Percentiles rank a stretch among this genome's conserved stretches.
These are phyloP conservation scores for Termitomyces sp. DNA, from an alignment of 768 basidiomycete species.

Conservation along the genomic window DNA sequence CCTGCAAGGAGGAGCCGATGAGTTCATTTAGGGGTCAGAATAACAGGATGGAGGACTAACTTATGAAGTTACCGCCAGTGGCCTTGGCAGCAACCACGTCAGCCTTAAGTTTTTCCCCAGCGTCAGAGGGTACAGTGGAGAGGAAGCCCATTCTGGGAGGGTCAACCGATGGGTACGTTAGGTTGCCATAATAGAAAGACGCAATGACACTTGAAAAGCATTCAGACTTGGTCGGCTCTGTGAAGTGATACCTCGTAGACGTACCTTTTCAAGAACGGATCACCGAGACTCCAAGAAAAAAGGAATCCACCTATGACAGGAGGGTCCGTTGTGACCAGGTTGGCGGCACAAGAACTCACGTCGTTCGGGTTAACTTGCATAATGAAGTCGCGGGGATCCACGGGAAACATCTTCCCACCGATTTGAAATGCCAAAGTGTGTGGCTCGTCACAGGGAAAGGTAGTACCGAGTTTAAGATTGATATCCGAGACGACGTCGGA, in stretches of 20 bases:
- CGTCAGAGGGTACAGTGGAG: conserved; percentile 62
- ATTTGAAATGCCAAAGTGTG: conserved; percentile 67
- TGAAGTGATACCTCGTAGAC: conserved; percentile 15
- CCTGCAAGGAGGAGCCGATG: not conserved
- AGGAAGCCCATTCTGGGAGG: conserved; percentile 65
- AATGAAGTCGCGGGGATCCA: conserved; percentile 72
- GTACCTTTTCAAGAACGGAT: conserved; percentile 72
- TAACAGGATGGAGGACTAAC: conserved; percentile 16
- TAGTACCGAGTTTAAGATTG: conserved; percentile 27
- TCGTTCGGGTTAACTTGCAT: conserved; percentile 32
- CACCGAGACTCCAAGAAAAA: conserved; percentile 75
- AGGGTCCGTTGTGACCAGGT: conserved; percentile 57
- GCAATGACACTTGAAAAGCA: conserved; percentile 47
- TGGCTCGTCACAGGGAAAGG: conserved; percentile 51
- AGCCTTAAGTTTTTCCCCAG: conserved; percentile 27
- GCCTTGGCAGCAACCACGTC: conserved; percentile 22
- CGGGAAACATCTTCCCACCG: conserved; percentile 61
- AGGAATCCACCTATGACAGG: conserved; percentile 53
- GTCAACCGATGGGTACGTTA: conserved; percentile 61
- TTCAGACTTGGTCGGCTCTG: not conserved
- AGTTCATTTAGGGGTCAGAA: not conserved
- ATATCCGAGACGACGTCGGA: conserved; percentile 56
- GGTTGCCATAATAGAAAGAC: conserved; percentile 68
- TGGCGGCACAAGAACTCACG: conserved; percentile 42
- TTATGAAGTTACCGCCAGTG: conserved; percentile 28